These are phyloP conservation scores for Verticillium tricorpus DNA, from an alignment of 2,329 filamentous ascomycete genomes.

Conservation along the genomic window DNA sequence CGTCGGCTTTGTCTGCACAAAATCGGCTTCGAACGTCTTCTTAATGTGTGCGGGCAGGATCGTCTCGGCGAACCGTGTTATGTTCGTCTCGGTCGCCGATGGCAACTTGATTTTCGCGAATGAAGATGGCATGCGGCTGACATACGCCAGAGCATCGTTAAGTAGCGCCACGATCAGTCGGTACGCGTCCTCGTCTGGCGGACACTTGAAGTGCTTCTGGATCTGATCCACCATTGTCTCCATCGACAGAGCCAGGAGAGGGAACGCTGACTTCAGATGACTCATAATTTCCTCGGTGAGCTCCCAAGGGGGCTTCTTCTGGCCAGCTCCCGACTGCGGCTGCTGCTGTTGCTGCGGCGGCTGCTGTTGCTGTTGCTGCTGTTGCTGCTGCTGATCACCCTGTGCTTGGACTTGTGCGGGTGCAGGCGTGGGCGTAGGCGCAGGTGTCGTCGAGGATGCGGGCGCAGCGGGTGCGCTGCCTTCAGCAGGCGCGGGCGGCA, in stretches of 20 bases:
- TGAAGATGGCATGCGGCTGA: conserved; percentile 78
- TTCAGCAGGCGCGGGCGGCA: conserved; percentile 1
- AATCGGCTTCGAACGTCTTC: conserved; percentile 95
- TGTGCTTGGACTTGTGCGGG: conserved; percentile 9
- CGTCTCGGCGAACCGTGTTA: conserved; percentile 92
- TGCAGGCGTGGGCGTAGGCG: background rate
- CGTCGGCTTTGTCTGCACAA: conserved; percentile 89
- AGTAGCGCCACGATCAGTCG: conserved; percentile 93
- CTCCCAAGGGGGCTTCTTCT: conserved; percentile 87
- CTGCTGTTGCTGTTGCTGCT: too few relatives aligned
- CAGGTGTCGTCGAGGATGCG: background rate
- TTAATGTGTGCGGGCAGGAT: conserved; percentile 93
- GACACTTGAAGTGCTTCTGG: conserved; percentile 98
- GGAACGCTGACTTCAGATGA: conserved; percentile 94
- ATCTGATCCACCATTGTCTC: conserved; percentile 99
- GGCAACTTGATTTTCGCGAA: conserved; percentile 91
- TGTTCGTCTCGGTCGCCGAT: conserved; percentile 87
- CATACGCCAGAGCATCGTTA: conserved; percentile 91
- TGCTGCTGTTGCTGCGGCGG: conserved; percentile 2
- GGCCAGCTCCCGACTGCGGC: conserved; percentile 22
- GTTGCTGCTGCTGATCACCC: conserved; percentile 12
- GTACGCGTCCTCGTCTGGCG: conserved; percentile 96
- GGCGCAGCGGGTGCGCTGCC: background rate
- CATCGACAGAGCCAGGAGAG: conserved; percentile 92
- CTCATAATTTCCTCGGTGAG: conserved; percentile 94